These are phyloP conservation scores for Amanita pallidorosea DNA, from an alignment of 768 basidiomycete species.

Conservation along the genomic window DNA sequence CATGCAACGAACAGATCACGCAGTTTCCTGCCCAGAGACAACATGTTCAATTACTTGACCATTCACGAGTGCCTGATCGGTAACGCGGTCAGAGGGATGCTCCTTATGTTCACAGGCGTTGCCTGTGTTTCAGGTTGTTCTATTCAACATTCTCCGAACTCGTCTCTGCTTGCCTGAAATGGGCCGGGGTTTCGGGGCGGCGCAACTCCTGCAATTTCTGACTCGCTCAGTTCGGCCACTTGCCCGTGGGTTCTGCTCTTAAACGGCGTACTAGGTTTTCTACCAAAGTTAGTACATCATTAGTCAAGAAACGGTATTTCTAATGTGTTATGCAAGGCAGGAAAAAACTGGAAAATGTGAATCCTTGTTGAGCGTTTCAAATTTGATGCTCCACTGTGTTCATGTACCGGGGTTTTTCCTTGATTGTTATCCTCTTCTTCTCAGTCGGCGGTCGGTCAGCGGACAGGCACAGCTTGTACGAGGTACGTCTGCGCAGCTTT, in stretches of 20 bases:
- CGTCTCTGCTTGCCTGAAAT: background rate
- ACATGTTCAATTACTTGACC: background rate
- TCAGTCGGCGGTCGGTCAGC: too few relatives aligned
- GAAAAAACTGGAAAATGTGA: too few relatives aligned
- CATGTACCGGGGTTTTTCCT: too few relatives aligned
- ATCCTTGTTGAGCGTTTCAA: too few relatives aligned
- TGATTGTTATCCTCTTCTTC: too few relatives aligned
- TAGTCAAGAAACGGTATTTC: background rate
- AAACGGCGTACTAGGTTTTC: background rate
- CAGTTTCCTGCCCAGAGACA: background rate
- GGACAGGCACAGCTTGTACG: too few relatives aligned
- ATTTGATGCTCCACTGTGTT: too few relatives aligned
- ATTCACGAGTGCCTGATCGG: background rate
- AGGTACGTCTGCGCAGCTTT: too few relatives aligned
- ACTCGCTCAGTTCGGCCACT: background rate
- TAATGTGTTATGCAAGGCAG: too few relatives aligned
- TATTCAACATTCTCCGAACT: too few relatives aligned
- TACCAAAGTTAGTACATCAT: background rate
- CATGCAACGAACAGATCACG: background rate
- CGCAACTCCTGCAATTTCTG: background rate
- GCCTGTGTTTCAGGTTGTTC: background rate
- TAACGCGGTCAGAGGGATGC: background rate
- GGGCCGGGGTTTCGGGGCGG: background rate
- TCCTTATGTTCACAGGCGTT: background rate
- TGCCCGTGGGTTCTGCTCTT: background rate